Evolutionary conservation across 2,329 filamentous ascomycete species (phyloP).

Genomic region (Phyllosticta citribraziliensis): DNA sequence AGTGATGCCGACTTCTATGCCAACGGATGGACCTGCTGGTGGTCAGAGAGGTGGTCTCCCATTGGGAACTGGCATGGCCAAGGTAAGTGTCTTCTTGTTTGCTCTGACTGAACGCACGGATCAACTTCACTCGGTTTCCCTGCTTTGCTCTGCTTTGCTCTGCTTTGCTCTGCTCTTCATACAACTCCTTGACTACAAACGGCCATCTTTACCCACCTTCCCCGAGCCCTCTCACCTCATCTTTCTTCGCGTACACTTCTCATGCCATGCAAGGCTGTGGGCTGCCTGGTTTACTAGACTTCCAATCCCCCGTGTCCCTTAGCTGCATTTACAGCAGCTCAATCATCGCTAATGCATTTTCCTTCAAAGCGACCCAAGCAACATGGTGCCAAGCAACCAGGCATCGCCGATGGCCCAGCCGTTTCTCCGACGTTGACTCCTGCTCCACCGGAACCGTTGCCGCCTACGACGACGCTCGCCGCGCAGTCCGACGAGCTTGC

Average conservation of each 20-base stretch:
- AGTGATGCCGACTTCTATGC: slow-evolving; percentile 23
- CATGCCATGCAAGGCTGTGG: not conserved
- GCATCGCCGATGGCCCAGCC: slow-evolving; percentile 46
- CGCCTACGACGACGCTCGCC: slow-evolving; percentile 62
- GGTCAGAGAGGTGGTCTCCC: slow-evolving; percentile 18
- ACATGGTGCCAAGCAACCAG: slow-evolving; percentile 46
- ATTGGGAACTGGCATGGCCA: slow-evolving; percentile 21
- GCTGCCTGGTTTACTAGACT: not conserved
- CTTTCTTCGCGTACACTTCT: not conserved
- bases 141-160: not conserved
- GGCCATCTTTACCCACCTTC: not conserved
- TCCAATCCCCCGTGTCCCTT: no score
- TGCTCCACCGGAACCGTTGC: slow-evolving; percentile 75
- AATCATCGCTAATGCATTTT: not conserved
- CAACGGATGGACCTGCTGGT: slow-evolving; percentile 21
- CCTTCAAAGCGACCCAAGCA: slow-evolving; percentile 58
- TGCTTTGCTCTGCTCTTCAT: not conserved
- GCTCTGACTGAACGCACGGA: not conserved
- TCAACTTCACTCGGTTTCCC: not conserved
- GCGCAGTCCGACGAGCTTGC: slow-evolving; percentile 76
- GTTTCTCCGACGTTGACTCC: slow-evolving; percentile 85
- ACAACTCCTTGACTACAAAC: not conserved
- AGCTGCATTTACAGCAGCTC: no score
- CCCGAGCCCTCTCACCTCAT: not conserved
- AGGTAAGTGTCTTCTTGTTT: slow-evolving; percentile 16